Percentiles rank a stretch among this genome's conserved stretches.
These are phyloP conservation scores for Trifolium repens DNA, from an alignment of 306 rosid genomes.

Conservation along the genomic window DNA sequence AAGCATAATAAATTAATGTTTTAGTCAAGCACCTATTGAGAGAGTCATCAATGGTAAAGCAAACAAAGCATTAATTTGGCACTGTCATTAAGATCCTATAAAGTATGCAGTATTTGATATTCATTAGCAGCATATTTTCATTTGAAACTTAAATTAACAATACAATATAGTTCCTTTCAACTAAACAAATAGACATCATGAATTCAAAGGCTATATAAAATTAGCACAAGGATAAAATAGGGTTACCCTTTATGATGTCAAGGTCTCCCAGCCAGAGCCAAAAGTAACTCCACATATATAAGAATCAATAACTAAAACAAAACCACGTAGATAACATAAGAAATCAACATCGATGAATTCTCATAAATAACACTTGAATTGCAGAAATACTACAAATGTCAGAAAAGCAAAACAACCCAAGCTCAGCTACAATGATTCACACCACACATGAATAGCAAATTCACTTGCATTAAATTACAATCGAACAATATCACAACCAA, in stretches of 20 bases:
- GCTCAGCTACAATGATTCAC: constrained; percentile 10
- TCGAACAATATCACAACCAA: constrained; percentile 35
- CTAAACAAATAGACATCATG: background rate
- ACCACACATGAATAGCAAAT: constrained; percentile 11
- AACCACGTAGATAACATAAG: background rate
- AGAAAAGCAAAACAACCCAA: constrained; percentile 16
- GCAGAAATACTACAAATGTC: background rate
- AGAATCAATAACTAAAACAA: background rate
- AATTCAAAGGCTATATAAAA: background rate
- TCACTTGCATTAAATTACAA: constrained; percentile 34
- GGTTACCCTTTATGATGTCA: background rate
- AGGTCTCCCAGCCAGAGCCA: background rate
- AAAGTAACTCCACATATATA: background rate
- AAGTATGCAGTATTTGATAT: background rate
- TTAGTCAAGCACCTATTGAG: background rate
- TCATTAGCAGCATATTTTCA: constrained; percentile 10
- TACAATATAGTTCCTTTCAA: background rate
- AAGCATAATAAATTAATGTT: background rate
- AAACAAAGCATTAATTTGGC: background rate
- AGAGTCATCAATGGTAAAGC: background rate
- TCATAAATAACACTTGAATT: constrained; percentile 3
- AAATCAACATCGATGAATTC: background rate
- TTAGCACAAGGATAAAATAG: background rate
- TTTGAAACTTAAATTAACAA: constrained; percentile 16
- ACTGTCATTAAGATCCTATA: background rate